Evolutionary conservation across 129 eudicot genomes (phyloP), one percentile per base, ranked within the genome.

Genomic region (Escallonia herrerae): DNA sequence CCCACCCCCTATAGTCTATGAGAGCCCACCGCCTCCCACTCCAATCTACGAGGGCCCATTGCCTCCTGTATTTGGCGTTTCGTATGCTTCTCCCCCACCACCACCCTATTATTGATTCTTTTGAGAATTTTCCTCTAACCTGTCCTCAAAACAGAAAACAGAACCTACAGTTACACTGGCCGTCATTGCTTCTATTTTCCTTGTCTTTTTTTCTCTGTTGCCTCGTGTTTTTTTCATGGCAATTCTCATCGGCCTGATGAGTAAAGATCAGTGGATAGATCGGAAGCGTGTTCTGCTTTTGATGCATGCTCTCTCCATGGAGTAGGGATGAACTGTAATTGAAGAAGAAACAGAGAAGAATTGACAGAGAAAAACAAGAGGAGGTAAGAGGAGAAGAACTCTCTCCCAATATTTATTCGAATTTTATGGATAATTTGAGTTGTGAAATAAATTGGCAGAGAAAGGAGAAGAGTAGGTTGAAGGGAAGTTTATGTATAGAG

Each of bases 81-180:
- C 93, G 5, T 89, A 89, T 40, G 76, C 85, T 38, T 89, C 96
- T 52, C 96, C 96, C 10, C 96, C 96, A 2, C 96, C 94, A 39
- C 96, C 96, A 47, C 94, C 96, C 68, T 88, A 76, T 76, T 88
- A 88, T 84, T 89, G 83, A 89, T 89, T 87, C 91, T 79, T 87
- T 76, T 67, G 76, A 74, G 65, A 70, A 75, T 68, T 70, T 68
- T 54, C 80, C 76, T 66, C 60, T 61, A 72, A 77, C 62, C 63
- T 56, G 43, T 77, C 64, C 79, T 71, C 65, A 15, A 51, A 69
- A 76, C 58, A 64, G 65, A 70, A 22, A 65, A 69, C 57, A 62
- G 43, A 45, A 15, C 71, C 77, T 64, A 53, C 70, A 77, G 59
- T 65, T 64, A 70, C 60, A 57, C 43, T 60, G 58, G 48, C 46